Evolutionary conservation across 345 rosid genomes (phyloP), one percentile per base, ranked within the genome.

Genomic region (Gossypium australe): DNA sequence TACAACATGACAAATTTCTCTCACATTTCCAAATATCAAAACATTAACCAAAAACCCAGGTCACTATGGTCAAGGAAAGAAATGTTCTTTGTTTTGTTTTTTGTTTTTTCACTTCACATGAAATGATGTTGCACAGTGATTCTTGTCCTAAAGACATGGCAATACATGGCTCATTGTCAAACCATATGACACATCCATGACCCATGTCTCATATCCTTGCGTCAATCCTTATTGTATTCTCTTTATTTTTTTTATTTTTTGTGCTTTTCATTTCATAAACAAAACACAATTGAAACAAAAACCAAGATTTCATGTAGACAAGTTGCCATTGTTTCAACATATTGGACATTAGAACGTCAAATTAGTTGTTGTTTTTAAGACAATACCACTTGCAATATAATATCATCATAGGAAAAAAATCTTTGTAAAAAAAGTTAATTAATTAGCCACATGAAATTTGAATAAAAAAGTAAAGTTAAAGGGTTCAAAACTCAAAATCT

Each of bases 211-310:
- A 14, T 53, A 29, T 61, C 56, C 16, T 27, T 11, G 24, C 83
- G 47, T 64, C 66, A 45, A 65, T 71, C 67, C 43, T 55, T 55
- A 73, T 48, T 45, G 76, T 61, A 59, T 73, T 61, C 55, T 34
- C 41, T 34, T 34, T 34, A 34, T 34, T 29, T 4, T 3, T 3
- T 34, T 34, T 5, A 5, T 34, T 9, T 60, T 58, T 24, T 20
- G 52, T 47, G 11, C 8, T 13, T 59, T 29, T 18, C 66, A 69
- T 51, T 24, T 10, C 45, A 69, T 3, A 20, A 51, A 14, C 25
- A 59, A 5, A 34, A 69, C 60, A 69, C 45, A 29, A 5, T 29
- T 52, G 9, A 55, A 57, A 53, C 63, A 55, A 41, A 71, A 71
- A 34, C 41, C 41, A 34, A 55, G 64, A 44, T n/a, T 38, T 55